phyloP scores from a whole-genome alignment of 2,329 filamentous ascomycete species.

The Chrysoporthe austroafricana region DNA sequence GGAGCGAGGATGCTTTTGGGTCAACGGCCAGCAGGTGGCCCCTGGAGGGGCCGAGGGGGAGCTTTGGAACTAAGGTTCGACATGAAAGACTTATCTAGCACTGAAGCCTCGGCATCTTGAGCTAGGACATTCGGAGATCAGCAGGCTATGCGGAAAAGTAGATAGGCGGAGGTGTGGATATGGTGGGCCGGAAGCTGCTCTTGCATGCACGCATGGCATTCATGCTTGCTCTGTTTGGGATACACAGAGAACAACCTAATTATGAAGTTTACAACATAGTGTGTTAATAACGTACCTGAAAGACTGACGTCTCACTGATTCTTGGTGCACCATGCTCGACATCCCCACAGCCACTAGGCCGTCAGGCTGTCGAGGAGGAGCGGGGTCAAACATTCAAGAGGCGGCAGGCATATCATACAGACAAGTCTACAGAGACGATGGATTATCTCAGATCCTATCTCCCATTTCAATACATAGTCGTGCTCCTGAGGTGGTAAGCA shows the following conservation, averaged over 20 bases:
- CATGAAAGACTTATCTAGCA: not conserved
- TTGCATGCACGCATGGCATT: not conserved
- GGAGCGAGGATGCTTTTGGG: conserved; percentile 4
- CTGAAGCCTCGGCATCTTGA: not conserved
- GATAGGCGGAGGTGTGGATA: not conserved
- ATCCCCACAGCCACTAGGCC: not conserved
- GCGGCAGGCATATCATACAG: no score
- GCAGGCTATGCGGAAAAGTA: not conserved
- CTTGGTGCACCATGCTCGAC: no score
- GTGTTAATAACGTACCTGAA: not conserved
- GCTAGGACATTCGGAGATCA: not conserved
- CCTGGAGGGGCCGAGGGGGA: not conserved
- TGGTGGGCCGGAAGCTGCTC: not conserved
- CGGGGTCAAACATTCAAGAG: not conserved
- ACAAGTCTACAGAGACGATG: no score
- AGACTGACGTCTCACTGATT: not conserved
- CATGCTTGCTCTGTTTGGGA: not conserved
- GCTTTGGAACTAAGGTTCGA: not conserved
- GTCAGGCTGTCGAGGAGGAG: not conserved
- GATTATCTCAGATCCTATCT: not conserved
- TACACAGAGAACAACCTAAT: not conserved
- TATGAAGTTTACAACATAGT: not conserved
- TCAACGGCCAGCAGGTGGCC: not conserved
- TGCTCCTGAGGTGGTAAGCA: not conserved
- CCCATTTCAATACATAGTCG: not conserved